phyloP scores from a whole-genome alignment of 169 alveolate genomes.

The Plasmodium chabaudi region DNA sequence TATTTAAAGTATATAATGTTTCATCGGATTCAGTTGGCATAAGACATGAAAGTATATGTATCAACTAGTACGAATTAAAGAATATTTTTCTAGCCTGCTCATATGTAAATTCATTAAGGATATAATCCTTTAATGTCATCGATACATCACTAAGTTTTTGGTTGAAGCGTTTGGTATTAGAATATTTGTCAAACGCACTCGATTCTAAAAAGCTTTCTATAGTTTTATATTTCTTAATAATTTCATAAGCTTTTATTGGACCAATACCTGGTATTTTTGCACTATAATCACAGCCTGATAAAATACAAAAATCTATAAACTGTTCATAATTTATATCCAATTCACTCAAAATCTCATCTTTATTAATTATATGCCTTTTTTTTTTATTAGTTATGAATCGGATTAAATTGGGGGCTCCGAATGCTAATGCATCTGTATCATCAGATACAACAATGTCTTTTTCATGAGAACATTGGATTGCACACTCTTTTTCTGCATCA shows the following conservation, averaged over 20 bases:
- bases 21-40: too few species aligned
- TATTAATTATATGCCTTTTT: conserved; percentile 81
- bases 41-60: too few species aligned
- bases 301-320: conserved; percentile 97
- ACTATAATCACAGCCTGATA: conserved; percentile 99
- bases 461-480: conserved; percentile 75
- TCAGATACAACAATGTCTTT: conserved; percentile 88
- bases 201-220: conserved; percentile 86
- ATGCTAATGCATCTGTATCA: conserved; percentile 97
- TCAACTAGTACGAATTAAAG: conserved; percentile 54
- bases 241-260: conserved; percentile 95
- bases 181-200: conserved; percentile 58
- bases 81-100: conserved; percentile 74
- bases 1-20: too few species aligned
- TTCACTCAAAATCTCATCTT: conserved; percentile 82
- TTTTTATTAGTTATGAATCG: conserved; percentile 53
- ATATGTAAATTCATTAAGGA: conserved; percentile 71
- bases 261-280: conserved; percentile 96
- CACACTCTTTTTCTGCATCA: conserved; percentile 78
- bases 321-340: conserved; percentile 92
- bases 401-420: conserved; percentile 93
- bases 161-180: conserved; percentile 51
- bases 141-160: conserved; percentile 42
- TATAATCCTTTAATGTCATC: conserved; percentile 65
- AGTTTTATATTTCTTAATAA: conserved; percentile 90